Conservation (phyloP, 1,284 basidiomycete species). For the Sphaerobolus stellatus region DNA sequence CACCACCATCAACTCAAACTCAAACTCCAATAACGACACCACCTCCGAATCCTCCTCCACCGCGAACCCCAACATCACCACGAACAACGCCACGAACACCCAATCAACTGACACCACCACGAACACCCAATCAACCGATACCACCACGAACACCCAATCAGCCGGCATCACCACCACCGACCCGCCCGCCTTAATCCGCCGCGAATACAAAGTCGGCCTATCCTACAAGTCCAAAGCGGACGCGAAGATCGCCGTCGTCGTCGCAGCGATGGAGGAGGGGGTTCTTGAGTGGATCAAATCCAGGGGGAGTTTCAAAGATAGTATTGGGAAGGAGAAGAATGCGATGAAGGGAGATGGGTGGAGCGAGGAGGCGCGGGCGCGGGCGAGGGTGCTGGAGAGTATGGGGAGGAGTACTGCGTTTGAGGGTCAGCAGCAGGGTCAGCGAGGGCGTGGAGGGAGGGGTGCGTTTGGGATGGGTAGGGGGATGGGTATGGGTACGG, state of each 20-base stretch:
- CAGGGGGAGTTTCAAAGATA: slow-evolving; percentile 37
- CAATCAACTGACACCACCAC: slow-evolving; percentile 31
- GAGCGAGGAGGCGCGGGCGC: not conserved
- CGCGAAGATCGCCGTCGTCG: slow-evolving; percentile 55
- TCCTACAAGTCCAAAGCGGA: slow-evolving; percentile 54
- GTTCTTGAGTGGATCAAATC: slow-evolving; percentile 53
- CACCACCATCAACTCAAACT: too few relatives aligned
- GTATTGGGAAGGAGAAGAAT: not conserved
- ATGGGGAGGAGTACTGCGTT: not conserved
- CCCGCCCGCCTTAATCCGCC: not conserved
- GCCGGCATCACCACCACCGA: slow-evolving; percentile 32
- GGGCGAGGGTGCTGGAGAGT: not conserved
- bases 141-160: slow-evolving; percentile 44
- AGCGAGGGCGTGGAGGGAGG: not conserved
- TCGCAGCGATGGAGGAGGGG: slow-evolving; percentile 51
- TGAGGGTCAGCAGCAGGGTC: not conserved
- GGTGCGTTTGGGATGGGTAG: not conserved
- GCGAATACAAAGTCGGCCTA: not conserved
- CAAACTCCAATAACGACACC: not conserved
- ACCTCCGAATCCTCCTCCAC: not conserved
- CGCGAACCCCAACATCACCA: not conserved
- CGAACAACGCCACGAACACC: not conserved
- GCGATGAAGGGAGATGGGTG: slow-evolving; percentile 1
- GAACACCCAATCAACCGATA: slow-evolving; percentile 45
- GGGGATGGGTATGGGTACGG: not conserved